Percentiles rank a stretch among this genome's conserved stretches.
Evolutionary conservation across 2,329 filamentous ascomycete species (phyloP).

Genomic region (Triangularia verruculosa): DNA sequence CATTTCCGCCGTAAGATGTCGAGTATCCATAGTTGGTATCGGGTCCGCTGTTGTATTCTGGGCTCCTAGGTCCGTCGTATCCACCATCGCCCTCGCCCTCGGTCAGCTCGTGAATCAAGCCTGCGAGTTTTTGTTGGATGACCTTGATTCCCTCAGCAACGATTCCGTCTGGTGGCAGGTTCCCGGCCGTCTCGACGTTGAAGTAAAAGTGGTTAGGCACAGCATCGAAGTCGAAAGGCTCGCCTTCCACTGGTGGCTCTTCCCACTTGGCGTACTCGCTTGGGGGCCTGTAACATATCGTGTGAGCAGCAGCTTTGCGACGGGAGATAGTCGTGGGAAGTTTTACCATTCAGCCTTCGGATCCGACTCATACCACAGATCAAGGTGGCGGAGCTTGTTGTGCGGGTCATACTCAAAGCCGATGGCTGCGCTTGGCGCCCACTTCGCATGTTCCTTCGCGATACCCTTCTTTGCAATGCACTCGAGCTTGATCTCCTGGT

Average conservation of each 20-base stretch:
- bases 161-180: slow-evolving; percentile 84
- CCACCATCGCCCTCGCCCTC: slow-evolving; percentile 46
- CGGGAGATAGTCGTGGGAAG: not conserved
- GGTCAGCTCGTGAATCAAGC: slow-evolving; percentile 55
- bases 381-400: slow-evolving; percentile 89
- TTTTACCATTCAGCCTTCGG: slow-evolving; percentile 78
- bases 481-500: slow-evolving; percentile 84
- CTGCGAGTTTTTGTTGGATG: slow-evolving; percentile 85
- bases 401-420: slow-evolving; percentile 98
- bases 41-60: slow-evolving; percentile 60
- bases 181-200: slow-evolving; percentile 86
- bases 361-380: slow-evolving; percentile 93
- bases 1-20: slow-evolving; percentile 57
- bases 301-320: not conserved
- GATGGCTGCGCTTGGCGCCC: slow-evolving; percentile 87
- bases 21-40: slow-evolving; percentile 60
- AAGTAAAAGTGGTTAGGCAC: slow-evolving; percentile 85
- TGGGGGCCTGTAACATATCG: slow-evolving; percentile 60
- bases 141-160: slow-evolving; percentile 85
- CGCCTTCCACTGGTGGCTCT: slow-evolving; percentile 74
- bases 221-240: slow-evolving; percentile 88
- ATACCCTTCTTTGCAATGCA: slow-evolving; percentile 98
- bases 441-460: slow-evolving; percentile 97
- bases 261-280: slow-evolving; percentile 78
- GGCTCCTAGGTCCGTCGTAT: slow-evolving; percentile 64